phyloP scores from a whole-genome alignment of 345 rosid species.

The Durio zibethinus region DNA sequence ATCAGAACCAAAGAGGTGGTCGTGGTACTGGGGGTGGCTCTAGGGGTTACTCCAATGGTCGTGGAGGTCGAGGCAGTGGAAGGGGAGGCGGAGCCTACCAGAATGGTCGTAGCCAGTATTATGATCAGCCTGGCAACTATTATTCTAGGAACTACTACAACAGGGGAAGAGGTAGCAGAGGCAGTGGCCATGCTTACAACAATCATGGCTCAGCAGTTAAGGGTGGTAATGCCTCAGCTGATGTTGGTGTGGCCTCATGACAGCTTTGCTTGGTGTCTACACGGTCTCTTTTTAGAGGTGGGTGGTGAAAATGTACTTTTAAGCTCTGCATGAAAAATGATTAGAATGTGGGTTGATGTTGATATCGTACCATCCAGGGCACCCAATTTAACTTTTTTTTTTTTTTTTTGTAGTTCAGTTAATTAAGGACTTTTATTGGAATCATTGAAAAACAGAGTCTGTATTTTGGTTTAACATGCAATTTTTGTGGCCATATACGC shows the following conservation, averaged over 20 bases:
- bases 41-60: slow-evolving; percentile 64
- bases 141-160: slow-evolving; percentile 62
- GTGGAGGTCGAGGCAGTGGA: slow-evolving; percentile 65
- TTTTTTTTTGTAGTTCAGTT: slow-evolving; percentile 1
- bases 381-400: neutral
- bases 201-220: slow-evolving; percentile 40
- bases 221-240: slow-evolving; percentile 48
- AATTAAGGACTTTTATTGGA: neutral
- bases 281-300: slow-evolving; percentile 12
- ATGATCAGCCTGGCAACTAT: slow-evolving; percentile 67
- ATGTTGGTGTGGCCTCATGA: slow-evolving; percentile 52
- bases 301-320: slow-evolving; percentile 21
- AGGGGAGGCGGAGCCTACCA: slow-evolving; percentile 66
- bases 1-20: slow-evolving; percentile 55
- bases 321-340: slow-evolving; percentile 15
- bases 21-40: slow-evolving; percentile 54
- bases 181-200: slow-evolving; percentile 47
- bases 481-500: too few species aligned
- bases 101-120: slow-evolving; percentile 60
- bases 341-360: slow-evolving; percentile 18
- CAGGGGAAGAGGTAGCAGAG: slow-evolving; percentile 57
- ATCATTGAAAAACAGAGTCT: slow-evolving; percentile 5
- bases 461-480: neutral
- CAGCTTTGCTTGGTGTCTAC: neutral
- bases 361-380: slow-evolving; percentile 6